These are phyloP conservation scores for Brachypodium distachyon DNA, from an alignment of 202 grass and related monocot species.

Conservation along the genomic window DNA sequence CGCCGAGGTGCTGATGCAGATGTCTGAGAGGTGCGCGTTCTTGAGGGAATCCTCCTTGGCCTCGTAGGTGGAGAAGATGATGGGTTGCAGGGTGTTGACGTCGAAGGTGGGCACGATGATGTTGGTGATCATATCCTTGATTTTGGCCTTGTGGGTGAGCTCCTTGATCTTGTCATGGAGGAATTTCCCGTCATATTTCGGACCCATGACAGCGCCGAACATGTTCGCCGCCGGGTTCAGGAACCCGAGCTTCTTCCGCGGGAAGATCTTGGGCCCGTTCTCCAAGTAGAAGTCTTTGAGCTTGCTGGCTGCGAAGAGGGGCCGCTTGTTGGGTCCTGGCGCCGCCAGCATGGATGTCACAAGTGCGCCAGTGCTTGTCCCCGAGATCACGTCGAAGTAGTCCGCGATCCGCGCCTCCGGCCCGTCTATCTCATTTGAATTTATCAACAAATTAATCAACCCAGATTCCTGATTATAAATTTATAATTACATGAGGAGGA, in stretches of 20 bases:
- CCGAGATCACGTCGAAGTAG: constrained; percentile 42
- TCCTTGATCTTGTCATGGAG: constrained; percentile 36
- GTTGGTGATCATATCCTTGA: no score
- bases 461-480: no score
- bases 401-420: no score
- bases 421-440: constrained; percentile 54
- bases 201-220: background rate
- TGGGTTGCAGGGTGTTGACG: no score
- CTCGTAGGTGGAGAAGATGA: no score
- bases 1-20: constrained; percentile 50
- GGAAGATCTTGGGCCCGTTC: constrained; percentile 55
- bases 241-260: constrained; percentile 15
- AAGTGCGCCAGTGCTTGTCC: constrained; percentile 52
- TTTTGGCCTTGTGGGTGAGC: constrained; percentile 11
- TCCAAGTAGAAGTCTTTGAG: constrained; percentile 53
- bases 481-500: no score
- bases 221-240: background rate
- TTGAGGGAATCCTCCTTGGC: constrained; percentile 18
- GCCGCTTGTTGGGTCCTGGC: constrained; percentile 35
- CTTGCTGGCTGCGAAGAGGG: constrained; percentile 41
- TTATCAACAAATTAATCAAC: no score
- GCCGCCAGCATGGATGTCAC: constrained; percentile 45
- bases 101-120: no score
- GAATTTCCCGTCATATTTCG: constrained; percentile 43
- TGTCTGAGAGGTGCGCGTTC: constrained; percentile 52